Conservation (phyloP, 2,329 filamentous ascomycete genomes). For the Ophiocordyceps camponoti-leonardi region DNA sequence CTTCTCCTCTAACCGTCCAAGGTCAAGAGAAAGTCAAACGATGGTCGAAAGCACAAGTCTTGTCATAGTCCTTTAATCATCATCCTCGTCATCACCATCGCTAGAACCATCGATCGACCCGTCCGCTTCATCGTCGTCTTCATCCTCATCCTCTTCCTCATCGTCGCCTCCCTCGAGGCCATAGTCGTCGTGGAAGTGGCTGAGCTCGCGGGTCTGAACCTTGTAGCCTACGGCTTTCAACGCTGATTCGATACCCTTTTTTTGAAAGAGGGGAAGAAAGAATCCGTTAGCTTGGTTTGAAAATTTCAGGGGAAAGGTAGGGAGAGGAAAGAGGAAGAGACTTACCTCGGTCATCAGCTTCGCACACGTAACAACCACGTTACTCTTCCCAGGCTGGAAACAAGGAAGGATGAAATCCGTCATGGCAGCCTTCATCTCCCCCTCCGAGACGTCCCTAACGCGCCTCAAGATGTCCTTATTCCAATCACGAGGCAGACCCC, state of each 20-base stretch:
- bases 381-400: constrained; percentile 65
- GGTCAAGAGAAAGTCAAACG: not conserved
- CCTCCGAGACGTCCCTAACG: constrained; percentile 57
- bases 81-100: constrained; percentile 1
- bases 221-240: constrained; percentile 66
- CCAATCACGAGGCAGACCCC: constrained; percentile 60
- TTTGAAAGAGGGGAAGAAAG: not conserved
- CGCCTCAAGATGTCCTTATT: constrained; percentile 58
- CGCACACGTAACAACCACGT: constrained; percentile 78
- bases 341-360: constrained; percentile 70
- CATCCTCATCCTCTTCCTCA: constrained; percentile 28
- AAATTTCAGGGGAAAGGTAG: not conserved
- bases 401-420: constrained; percentile 59
- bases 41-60: not conserved
- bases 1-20: not conserved
- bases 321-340: not conserved
- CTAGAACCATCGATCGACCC: constrained; percentile 1
- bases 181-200: constrained; percentile 79
- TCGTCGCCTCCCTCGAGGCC: constrained; percentile 53
- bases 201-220: constrained; percentile 54
- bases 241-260: constrained; percentile 54
- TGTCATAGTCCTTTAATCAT: not conserved
- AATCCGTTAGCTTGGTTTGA: constrained; percentile 1
- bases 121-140: constrained; percentile 10
- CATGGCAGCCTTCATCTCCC: constrained; percentile 63